These are phyloP conservation scores for Aspergillus quadrilineatus DNA, from an alignment of 2,329 filamentous ascomycete species.

Conservation along the genomic window DNA sequence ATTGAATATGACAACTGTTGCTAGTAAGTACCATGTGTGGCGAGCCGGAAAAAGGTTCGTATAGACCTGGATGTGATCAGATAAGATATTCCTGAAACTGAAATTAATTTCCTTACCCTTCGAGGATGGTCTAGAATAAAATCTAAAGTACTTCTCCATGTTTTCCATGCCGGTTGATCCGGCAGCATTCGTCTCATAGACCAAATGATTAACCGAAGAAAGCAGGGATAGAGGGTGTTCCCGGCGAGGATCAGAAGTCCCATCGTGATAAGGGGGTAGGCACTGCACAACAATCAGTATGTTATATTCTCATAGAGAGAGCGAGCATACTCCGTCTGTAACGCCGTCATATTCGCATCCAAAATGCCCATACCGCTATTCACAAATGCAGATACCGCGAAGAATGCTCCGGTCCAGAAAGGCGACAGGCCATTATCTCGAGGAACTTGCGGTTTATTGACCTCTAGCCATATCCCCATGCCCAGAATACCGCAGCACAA, in stretches of 20 bases:
- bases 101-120: conserved; percentile 19
- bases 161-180: conserved; percentile 24
- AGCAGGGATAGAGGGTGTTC: conserved; percentile 65
- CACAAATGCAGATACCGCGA: conserved; percentile 56
- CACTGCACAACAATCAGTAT: conserved; percentile 21
- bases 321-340: conserved; percentile 35
- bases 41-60: conserved; percentile 59
- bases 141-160: conserved; percentile 33
- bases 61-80: conserved; percentile 29
- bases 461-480: conserved; percentile 48
- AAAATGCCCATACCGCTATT: conserved; percentile 57
- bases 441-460: conserved; percentile 42
- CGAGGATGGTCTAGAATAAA: conserved; percentile 38
- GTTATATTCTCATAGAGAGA: not conserved
- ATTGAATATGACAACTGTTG: conserved; percentile 61
- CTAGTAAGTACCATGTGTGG: conserved; percentile 66
- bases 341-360: conserved; percentile 53
- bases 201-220: conserved; percentile 63
- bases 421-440: conserved; percentile 50
- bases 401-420: conserved; percentile 51
- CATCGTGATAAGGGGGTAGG: conserved; percentile 48
- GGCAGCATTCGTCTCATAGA: conserved; percentile 36
- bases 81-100: not conserved
- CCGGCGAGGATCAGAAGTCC: conserved; percentile 62
- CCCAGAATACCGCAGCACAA: conserved; percentile 48